Evolutionary conservation across 2,329 filamentous ascomycete species (phyloP).

Genomic region (Alternaria sp.): DNA sequence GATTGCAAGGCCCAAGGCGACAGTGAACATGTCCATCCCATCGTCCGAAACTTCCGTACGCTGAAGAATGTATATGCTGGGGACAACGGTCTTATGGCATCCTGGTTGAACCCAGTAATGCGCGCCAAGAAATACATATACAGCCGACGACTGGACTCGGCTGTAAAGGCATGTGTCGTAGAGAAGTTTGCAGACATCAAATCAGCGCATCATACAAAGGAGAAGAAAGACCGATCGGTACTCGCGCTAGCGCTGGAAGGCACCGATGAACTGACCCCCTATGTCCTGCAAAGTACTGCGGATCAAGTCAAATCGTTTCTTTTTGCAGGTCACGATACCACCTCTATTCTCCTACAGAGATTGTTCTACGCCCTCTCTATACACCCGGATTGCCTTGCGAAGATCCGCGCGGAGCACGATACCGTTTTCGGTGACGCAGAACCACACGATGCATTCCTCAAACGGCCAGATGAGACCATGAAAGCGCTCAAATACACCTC

Average conservation of each 20-base stretch:
- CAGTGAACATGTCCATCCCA: slow-evolving; percentile 22
- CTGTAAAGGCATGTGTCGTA: slow-evolving; percentile 34
- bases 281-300: slow-evolving; percentile 46
- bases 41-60: slow-evolving; percentile 32
- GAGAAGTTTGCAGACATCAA: slow-evolving; percentile 36
- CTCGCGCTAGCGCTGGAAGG: slow-evolving; percentile 44
- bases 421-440: slow-evolving; percentile 57
- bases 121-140: slow-evolving; percentile 27
- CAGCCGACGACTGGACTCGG: slow-evolving; percentile 29
- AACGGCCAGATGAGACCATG: slow-evolving; percentile 57
- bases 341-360: slow-evolving; percentile 42
- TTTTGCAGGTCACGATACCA: slow-evolving; percentile 58
- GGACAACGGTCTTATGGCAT: slow-evolving; percentile 28
- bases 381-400: slow-evolving; percentile 37
- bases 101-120: slow-evolving; percentile 29
- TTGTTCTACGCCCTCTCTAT: slow-evolving; percentile 42
- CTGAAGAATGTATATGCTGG: slow-evolving; percentile 27
- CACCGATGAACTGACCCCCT: slow-evolving; percentile 42
- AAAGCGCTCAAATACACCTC: slow-evolving; percentile 58
- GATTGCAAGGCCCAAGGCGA: slow-evolving; percentile 39
- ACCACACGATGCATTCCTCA: slow-evolving; percentile 49
- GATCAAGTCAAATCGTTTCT: slow-evolving; percentile 53
- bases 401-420: slow-evolving; percentile 58
- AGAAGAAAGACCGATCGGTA: slow-evolving; percentile 36
- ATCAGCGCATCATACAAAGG: slow-evolving; percentile 21